Percentiles rank a stretch among this genome's conserved stretches.
Evolutionary conservation across 352 stramenopile genomes (phyloP).

Genomic region (Achlya hypogyna): DNA sequence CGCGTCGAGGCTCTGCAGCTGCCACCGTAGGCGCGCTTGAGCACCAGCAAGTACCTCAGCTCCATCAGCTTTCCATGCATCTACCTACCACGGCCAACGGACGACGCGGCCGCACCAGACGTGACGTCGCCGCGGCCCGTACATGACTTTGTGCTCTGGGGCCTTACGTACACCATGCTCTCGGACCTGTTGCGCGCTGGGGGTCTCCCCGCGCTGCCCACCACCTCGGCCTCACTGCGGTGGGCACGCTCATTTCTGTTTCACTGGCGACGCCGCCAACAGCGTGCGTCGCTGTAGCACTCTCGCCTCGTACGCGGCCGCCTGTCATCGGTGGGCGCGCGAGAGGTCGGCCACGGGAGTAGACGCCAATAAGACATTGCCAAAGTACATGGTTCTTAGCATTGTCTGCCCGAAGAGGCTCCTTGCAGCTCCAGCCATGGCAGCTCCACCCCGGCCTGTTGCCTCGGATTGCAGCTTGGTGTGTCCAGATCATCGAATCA

Average conservation of each 20-base stretch:
- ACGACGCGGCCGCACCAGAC: constrained; percentile 34
- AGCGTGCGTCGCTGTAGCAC: no score
- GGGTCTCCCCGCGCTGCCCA: neutral
- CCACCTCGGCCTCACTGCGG: neutral
- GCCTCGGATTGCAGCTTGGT: no score
- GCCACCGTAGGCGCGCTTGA: neutral
- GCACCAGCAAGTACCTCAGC: constrained; percentile 33
- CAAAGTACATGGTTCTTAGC: no score
- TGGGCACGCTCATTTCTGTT: neutral
- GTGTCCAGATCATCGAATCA: no score
- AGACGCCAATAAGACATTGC: no score
- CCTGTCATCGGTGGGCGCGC: no score
- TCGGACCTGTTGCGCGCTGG: constrained; percentile 37
- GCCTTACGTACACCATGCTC: constrained; percentile 65
- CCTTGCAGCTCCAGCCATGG: no score
- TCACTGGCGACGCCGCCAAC: neutral
- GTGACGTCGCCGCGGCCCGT: constrained; percentile 28
- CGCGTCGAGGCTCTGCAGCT: no score
- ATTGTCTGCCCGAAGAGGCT: no score
- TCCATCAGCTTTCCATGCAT: constrained; percentile 59
- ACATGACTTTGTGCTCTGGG: constrained; percentile 80
- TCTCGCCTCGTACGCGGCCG: no score
- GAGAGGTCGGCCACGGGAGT: no score
- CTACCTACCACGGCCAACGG: constrained; percentile 56
- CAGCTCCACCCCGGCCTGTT: no score